phyloP scores from a whole-genome alignment of 441 rosid species.

The Gossypium aridum region DNA sequence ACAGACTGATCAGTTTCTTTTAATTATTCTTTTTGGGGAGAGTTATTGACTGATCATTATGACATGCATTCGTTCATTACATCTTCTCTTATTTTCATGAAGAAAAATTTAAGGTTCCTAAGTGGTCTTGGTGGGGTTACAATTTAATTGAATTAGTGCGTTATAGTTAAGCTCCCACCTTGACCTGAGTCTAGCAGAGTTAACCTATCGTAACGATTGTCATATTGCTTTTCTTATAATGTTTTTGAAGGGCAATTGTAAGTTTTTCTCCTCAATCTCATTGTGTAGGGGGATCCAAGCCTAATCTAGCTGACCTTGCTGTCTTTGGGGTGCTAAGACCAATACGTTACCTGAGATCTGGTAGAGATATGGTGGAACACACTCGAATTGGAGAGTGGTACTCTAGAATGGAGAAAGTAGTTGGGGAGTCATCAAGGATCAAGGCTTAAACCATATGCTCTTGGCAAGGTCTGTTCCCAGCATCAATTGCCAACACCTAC shows the following conservation, averaged over 20 bases:
- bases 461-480: neutral
- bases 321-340: constrained; percentile 42
- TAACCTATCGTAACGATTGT: neutral
- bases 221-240: neutral
- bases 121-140: neutral
- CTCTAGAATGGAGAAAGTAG: constrained; percentile 33
- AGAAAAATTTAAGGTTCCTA: neutral
- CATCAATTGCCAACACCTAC: neutral
- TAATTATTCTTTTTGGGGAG: too few relatives aligned
- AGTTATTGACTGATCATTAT: neutral
- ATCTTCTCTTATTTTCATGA: neutral
- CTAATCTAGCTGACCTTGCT: constrained; percentile 40
- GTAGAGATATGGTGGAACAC: constrained; percentile 44
- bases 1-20: too few relatives aligned
- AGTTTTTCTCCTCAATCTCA: neutral
- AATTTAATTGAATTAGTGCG: neutral
- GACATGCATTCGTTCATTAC: neutral
- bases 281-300: constrained; percentile 34
- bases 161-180: neutral
- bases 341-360: constrained; percentile 35
- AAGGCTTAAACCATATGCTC: constrained; percentile 16
- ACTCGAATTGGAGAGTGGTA: constrained; percentile 42
- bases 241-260: neutral
- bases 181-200: neutral
- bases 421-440: constrained; percentile 39